Conservation (phyloP, 1,284 basidiomycete genomes). For the Ustilago crameri region DNA sequence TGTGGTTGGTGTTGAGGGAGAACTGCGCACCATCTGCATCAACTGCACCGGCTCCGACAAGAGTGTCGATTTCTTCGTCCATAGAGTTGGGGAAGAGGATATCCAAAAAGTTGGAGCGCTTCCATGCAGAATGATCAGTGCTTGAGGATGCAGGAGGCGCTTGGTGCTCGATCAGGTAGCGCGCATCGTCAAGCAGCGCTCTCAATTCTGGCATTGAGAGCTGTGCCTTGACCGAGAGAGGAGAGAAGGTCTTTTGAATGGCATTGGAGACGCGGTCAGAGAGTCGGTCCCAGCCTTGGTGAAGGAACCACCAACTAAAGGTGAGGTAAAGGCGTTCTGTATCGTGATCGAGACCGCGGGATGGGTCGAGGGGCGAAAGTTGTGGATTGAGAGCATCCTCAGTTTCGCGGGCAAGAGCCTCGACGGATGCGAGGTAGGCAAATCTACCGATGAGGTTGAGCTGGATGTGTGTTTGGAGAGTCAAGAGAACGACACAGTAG, state of each 20-base stretch:
- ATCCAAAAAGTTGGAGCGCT: constrained; percentile 45
- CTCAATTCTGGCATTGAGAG: constrained; percentile 77
- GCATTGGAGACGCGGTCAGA: constrained; percentile 77
- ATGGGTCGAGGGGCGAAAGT: constrained; percentile 1
- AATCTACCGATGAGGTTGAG: constrained; percentile 83
- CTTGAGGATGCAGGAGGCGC: background rate
- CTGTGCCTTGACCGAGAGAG: constrained; percentile 81
- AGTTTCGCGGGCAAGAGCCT: constrained; percentile 69
- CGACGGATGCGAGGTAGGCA: constrained; percentile 80
- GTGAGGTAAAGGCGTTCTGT: constrained; percentile 83
- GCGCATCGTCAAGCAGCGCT: constrained; percentile 28
- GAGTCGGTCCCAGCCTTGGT: constrained; percentile 87
- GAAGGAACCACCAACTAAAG: constrained; percentile 88
- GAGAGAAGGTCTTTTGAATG: constrained; percentile 78
- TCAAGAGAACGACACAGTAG: constrained; percentile 82
- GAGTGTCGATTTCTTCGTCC: constrained; percentile 54
- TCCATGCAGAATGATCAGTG: constrained; percentile 11
- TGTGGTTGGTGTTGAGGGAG: constrained; percentile 69
- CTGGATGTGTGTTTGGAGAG: constrained; percentile 83
- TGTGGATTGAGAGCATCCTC: constrained; percentile 12
- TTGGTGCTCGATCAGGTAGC: constrained; percentile 36
- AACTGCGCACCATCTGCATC: constrained; percentile 15
- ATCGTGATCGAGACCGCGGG: constrained; percentile 69
- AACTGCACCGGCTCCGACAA: constrained; percentile 62
- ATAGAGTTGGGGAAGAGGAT: constrained; percentile 59